Percentiles rank a stretch among this genome's conserved stretches.
These are phyloP conservation scores for Tephrocybe sp. DNA, from an alignment of 768 basidiomycete species.

Conservation along the genomic window DNA sequence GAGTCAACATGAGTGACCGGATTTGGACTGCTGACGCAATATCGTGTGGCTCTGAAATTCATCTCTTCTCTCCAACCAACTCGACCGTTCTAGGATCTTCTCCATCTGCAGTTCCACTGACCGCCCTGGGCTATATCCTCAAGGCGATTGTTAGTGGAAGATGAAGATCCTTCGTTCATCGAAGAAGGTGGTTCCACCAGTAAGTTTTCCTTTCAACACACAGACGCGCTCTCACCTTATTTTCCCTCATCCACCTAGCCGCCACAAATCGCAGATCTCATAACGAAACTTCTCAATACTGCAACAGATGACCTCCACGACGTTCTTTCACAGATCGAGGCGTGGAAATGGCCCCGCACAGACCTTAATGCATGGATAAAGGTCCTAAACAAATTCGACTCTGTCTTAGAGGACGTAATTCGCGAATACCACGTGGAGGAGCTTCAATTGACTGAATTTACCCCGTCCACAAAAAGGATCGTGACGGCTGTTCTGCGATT, in stretches of 20 bases:
- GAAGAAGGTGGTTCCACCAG: constrained; percentile 77
- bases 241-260: constrained; percentile 42
- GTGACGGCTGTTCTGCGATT: constrained; percentile 85
- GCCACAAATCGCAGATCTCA: constrained; percentile 78
- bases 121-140: constrained; percentile 19
- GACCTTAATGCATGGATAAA: constrained; percentile 97
- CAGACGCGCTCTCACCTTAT: constrained; percentile 18
- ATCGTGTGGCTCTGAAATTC: constrained; percentile 17
- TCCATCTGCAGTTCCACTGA: constrained; percentile 8
- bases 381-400: constrained; percentile 94
- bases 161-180: constrained; percentile 91
- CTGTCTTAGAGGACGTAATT: constrained; percentile 79
- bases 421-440: constrained; percentile 83
- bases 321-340: constrained; percentile 64
- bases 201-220: constrained; percentile 38
- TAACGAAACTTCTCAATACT: constrained; percentile 63
- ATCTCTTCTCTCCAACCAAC: constrained; percentile 12
- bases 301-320: constrained; percentile 69
- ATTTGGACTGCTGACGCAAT: constrained; percentile 25
- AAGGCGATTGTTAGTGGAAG: constrained; percentile 48
- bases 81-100: constrained; percentile 10
- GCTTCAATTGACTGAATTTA: constrained; percentile 78
- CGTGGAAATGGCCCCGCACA: constrained; percentile 94
- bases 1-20: constrained; percentile 2
- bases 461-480: constrained; percentile 66